Conservation (phyloP, 2,329 filamentous ascomycete species). For the Alternaria solani region DNA sequence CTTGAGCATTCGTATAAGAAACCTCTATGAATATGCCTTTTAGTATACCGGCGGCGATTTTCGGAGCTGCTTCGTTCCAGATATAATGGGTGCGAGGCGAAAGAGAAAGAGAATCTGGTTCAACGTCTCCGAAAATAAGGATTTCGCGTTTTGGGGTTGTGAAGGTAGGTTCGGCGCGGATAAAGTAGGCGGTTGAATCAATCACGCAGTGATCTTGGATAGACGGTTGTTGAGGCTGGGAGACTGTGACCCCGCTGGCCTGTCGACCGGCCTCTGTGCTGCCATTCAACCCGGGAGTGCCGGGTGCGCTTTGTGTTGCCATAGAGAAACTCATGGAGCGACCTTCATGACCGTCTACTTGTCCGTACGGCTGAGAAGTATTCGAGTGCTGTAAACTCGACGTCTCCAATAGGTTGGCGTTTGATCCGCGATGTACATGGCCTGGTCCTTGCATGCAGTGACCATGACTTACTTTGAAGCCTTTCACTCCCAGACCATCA, state of each 20-base stretch:
- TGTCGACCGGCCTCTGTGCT: conserved; percentile 28
- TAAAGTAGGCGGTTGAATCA: conserved; percentile 93
- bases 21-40: conserved; percentile 93
- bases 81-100: conserved; percentile 81
- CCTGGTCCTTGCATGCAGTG: conserved; percentile 75
- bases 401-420: conserved; percentile 51
- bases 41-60: conserved; percentile 76
- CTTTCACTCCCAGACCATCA: conserved; percentile 87
- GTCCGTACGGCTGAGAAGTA: conserved; percentile 30
- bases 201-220: conserved; percentile 67
- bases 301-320: conserved; percentile 45
- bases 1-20: conserved; percentile 84
- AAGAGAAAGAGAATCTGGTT: conserved; percentile 85
- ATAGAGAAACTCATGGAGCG: conserved; percentile 48
- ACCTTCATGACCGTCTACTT: conserved; percentile 35
- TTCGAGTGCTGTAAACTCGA: conserved; percentile 32
- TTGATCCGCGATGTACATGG: conserved; percentile 55
- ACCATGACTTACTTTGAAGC: conserved; percentile 88
- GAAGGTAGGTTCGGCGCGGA: conserved; percentile 69
- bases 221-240: conserved; percentile 28
- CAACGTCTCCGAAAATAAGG: conserved; percentile 93
- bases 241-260: conserved; percentile 21
- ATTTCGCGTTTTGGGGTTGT: conserved; percentile 66
- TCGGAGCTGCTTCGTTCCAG: conserved; percentile 89
- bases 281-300: conserved; percentile 43